Evolutionary conservation across 78 protist genomes (phyloP).

Genomic region (Tieghemostelium lacteum): DNA sequence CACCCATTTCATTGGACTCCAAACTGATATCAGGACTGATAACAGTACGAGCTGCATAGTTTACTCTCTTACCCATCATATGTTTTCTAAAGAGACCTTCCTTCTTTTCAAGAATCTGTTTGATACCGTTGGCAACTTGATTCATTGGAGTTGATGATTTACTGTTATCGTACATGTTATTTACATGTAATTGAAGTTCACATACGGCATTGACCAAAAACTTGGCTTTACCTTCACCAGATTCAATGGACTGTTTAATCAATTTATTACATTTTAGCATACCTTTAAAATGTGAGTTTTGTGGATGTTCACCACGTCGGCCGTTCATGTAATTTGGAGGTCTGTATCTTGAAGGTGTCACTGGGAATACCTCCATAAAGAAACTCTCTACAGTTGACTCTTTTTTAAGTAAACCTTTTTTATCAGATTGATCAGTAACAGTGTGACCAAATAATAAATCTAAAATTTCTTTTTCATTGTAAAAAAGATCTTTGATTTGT

Average conservation of each 20-base stretch:
- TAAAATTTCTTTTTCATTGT: constrained; percentile 27
- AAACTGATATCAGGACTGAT: constrained; percentile 98
- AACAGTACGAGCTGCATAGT: constrained; percentile 98
- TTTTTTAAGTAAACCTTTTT: background rate
- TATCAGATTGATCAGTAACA: background rate
- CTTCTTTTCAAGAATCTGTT: constrained; percentile 96
- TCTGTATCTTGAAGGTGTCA: constrained; percentile 53
- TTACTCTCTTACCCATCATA: constrained; percentile 99
- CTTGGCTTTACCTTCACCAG: constrained; percentile 38
- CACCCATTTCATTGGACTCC: constrained; percentile 95
- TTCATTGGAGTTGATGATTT: constrained; percentile 1
- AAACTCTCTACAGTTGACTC: constrained; percentile 21
- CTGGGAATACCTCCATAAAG: constrained; percentile 51
- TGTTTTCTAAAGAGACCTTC: constrained; percentile 98
- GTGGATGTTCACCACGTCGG: constrained; percentile 30
- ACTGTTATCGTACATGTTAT: constrained; percentile 80
- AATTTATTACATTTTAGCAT: constrained; percentile 6
- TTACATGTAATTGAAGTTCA: constrained; percentile 85
- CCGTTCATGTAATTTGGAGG: constrained; percentile 54
- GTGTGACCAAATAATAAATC: constrained; percentile 60
- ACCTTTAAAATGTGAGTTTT: constrained; percentile 48
- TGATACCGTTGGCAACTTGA: constrained; percentile 86
- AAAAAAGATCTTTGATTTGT: constrained; percentile 22
- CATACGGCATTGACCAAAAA: constrained; percentile 53
- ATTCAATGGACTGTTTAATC: constrained; percentile 22